phyloP scores from a whole-genome alignment of 2,329 filamentous ascomycete species.

The Aspergillus novoparasiticus region DNA sequence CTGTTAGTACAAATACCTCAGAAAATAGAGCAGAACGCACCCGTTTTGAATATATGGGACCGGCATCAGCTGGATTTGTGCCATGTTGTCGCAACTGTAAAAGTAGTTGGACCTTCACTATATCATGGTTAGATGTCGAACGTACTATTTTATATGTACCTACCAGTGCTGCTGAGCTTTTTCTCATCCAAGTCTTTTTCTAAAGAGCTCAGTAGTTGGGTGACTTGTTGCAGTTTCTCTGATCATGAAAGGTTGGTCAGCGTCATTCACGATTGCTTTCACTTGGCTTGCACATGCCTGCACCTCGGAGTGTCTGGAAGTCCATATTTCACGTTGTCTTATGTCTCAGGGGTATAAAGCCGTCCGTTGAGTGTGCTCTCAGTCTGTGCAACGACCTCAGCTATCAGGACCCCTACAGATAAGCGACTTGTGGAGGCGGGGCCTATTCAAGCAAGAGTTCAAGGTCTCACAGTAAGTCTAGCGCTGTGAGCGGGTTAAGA shows the following conservation, averaged over 20 bases:
- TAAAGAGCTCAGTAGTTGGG: conserved; percentile 63
- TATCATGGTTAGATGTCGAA: conserved; percentile 6
- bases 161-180: conserved; percentile 62
- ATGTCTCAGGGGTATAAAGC: background rate
- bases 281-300: conserved; percentile 25
- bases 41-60: conserved; percentile 80
- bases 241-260: conserved; percentile 11
- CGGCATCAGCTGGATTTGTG: conserved; percentile 70
- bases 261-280: background rate
- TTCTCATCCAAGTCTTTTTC: conserved; percentile 63
- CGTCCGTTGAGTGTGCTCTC: background rate
- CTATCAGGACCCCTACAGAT: background rate
- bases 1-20: conserved; percentile 10
- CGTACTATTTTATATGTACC: background rate
- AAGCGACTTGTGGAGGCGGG: background rate
- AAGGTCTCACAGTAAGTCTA: background rate
- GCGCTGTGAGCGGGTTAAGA: background rate
- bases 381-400: background rate
- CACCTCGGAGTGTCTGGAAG: conserved; percentile 26
- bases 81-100: conserved; percentile 76
- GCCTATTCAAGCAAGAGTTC: background rate
- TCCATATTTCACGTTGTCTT: conserved; percentile 23
- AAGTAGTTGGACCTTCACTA: conserved; percentile 48
- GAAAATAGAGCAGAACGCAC: conserved; percentile 45
- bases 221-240: conserved; percentile 72